Base-by-base conservation (phyloP, 2,329 filamentous ascomycete species). In the Aspergillus eucalypticola region DNA sequence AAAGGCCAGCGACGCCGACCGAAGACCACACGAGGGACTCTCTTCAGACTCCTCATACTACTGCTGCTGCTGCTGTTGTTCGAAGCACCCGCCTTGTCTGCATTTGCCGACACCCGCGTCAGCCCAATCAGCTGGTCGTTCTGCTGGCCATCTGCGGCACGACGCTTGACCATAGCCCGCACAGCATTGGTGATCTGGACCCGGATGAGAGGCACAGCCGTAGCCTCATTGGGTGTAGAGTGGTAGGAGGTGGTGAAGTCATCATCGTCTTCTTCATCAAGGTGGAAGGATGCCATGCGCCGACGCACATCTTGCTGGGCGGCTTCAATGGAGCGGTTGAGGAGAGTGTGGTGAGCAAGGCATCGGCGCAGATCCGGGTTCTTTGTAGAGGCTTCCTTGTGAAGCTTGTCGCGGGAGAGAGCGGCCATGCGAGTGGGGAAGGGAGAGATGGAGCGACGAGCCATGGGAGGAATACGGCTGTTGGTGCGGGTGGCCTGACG, bases 311-410 rank as follows among this genome's bases (percentile, higher is more conserved):
- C 63, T 0, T 56, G 39, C 17, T 69, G 62, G 3, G 66, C 63
- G 7, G 62, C 54, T 13, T 64, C 25, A 23, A 68, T 60, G 2
- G 67, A 67, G 2, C 60, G 63, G 3, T 59, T 60, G 8, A 68
- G 61, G 17, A 69, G 54, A 3, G 54, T 46, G 19, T 67, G 60
- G 41, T 69, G 67, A 48, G 62, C 65, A 5, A 69, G 42, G 27
- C 67, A 69, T n/a, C 66, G 66, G n/a, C 67, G 67, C 10, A 69
- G 60, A 51, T 69, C 62, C 4, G 67, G 67, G 23, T 62, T 64
- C n/a, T 60, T 55, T 2, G 59, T 50, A 2, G 61, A 44, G 5
- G 56, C 15, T 42, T 68, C 65, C 19, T 59, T 44, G 13, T 60
- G 50, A 3, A 69, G 65, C 23, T 67, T 66, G 21, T 61, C 48